Percentiles rank a stretch among this genome's conserved stretches.
Evolutionary conservation across 139 green algal genomes (phyloP).

Genomic region (Auxenochlorella pyrenoidosa): DNA sequence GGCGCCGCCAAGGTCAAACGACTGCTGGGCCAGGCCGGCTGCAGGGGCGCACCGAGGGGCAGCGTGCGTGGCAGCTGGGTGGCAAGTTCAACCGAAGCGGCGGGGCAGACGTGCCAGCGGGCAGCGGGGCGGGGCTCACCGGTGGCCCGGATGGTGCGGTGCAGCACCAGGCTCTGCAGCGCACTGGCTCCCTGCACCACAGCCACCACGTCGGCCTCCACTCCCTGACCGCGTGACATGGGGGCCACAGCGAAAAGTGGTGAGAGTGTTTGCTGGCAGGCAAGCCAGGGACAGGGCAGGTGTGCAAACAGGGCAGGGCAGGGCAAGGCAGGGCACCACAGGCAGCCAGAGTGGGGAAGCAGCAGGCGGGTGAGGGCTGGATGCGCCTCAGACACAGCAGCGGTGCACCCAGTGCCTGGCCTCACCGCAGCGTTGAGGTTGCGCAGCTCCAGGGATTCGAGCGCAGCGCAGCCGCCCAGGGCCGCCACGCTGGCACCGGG

Average conservation of each 20-base stretch:
- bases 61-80: too few species aligned
- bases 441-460: neutral
- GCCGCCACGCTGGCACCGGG: neutral
- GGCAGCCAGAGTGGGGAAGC: neutral
- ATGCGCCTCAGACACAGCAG: neutral
- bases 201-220: neutral
- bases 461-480: neutral
- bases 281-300: too few species aligned
- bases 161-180: neutral
- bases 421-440: neutral
- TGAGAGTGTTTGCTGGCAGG: too few species aligned
- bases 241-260: too few species aligned
- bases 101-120: neutral
- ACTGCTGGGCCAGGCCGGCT: neutral
- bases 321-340: too few species aligned
- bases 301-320: too few species aligned
- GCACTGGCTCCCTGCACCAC: neutral
- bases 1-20: constrained; percentile 12
- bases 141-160: neutral
- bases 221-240: neutral
- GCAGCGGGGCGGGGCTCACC: neutral
- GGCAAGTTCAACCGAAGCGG: too few species aligned
- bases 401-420: neutral
- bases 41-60: neutral
- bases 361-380: neutral